Evolutionary conservation across 2,329 filamentous ascomycete species (phyloP).

Genomic region (Colletotrichum melonis): DNA sequence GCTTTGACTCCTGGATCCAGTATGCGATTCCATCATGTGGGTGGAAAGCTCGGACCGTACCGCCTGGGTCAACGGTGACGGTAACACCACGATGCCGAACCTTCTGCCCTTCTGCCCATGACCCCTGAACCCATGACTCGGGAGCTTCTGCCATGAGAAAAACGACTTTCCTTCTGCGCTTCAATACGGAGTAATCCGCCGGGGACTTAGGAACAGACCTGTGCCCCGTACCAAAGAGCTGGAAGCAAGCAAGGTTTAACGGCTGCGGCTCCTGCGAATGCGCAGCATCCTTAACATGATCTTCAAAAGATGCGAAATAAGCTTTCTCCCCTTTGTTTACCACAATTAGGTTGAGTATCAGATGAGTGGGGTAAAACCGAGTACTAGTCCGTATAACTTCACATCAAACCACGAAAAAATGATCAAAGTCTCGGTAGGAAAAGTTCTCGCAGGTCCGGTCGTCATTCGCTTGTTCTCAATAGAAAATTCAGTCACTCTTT

Average conservation of each 20-base stretch:
- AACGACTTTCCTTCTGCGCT: neutral
- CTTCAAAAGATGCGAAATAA: neutral
- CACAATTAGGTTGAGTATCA: neutral
- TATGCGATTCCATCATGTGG: neutral
- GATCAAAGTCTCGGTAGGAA: neutral
- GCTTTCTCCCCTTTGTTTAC: neutral
- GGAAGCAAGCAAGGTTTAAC: neutral
- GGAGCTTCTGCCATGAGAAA: neutral
- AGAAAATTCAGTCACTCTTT: slow-evolving; percentile 6
- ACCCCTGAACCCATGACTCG: neutral
- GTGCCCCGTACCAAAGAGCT: neutral
- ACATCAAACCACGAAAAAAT: neutral
- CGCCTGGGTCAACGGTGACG: neutral
- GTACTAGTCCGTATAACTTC: neutral
- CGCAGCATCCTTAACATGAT: neutral
- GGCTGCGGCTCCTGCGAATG: neutral
- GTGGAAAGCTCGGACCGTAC: neutral
- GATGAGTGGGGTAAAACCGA: neutral
- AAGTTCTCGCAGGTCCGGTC: neutral
- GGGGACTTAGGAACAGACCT: neutral
- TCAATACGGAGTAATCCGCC: neutral
- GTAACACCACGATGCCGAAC: neutral
- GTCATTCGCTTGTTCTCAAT: neutral
- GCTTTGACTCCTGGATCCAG: neutral
- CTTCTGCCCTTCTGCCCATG: neutral